Base-by-base conservation (phyloP, 768 basidiomycete species). In the Hirschioporus abietinus region DNA sequence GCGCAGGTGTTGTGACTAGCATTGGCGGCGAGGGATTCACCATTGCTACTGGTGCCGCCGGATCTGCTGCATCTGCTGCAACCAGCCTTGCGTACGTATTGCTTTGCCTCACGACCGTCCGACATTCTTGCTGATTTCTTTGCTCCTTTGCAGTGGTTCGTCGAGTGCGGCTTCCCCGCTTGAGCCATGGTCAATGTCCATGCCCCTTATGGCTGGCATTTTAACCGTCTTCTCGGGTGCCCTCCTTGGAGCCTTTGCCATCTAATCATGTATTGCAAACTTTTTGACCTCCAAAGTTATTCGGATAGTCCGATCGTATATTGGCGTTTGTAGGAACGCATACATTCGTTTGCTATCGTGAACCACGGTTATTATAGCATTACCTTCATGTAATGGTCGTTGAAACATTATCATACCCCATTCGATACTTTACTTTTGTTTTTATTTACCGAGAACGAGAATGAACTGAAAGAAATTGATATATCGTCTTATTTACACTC, bases 11-110 rank as follows among this genome's bases (percentile, higher is more conserved):
- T 18, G 78, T 76, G 8, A 88, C 86, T 30, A 80, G 83, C 23
- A 81, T 80, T 68, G 85, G 80, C 26, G 87, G 88, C 36, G 80
- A 82, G 8, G 72, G 82, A 1, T 88, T 81, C 74, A 87, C 83
- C 18, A 78, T 82, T 24, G 82, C 83, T 9, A 72, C 72, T 8
- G 65, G 63, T 2, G 62, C 26, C 9, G 58, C 58, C 23, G 68
- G 42, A 42, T 61, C 60, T 18, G 24, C 30, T 24, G 60, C 60
- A 34, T 60, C 52, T 27, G 65, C 59, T 23, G 69, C 65, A 1
- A 70, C 64, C 0, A 60, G 60, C 58, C 67, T 69, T 23, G 25
- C 63, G 26, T 65, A 27, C n/a, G 58, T 34, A 20, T 58, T 25
- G 7, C 58, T 58, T 17, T 58, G 26, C 7, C n/a, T n/a, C 35